Percentiles rank a stretch among this genome's conserved stretches.
phyloP scores from a whole-genome alignment of 257 asterid genomes.

The Solanum gandarillasii region DNA sequence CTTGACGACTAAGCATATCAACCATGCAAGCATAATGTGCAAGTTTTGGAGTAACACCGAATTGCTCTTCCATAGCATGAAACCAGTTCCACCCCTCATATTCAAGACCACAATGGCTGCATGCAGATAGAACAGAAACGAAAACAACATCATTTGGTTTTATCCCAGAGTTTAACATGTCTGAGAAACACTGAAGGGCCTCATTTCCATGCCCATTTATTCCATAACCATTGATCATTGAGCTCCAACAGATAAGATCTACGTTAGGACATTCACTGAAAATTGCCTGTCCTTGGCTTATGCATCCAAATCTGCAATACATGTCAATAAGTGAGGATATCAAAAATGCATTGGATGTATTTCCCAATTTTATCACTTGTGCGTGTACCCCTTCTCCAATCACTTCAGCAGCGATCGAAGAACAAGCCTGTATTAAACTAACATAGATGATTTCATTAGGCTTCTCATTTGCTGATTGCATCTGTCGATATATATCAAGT shows the following conservation, averaged over 20 bases:
- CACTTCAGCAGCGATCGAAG: slow-evolving; percentile 26
- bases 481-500: slow-evolving; percentile 30
- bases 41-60: slow-evolving; percentile 43
- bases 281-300: slow-evolving; percentile 36
- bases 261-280: slow-evolving; percentile 33
- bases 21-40: slow-evolving; percentile 88
- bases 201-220: slow-evolving; percentile 65
- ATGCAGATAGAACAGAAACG: slow-evolving; percentile 62
- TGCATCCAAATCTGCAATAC: slow-evolving; percentile 68
- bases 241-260: slow-evolving; percentile 88
- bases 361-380: slow-evolving; percentile 35
- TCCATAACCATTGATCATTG: slow-evolving; percentile 81
- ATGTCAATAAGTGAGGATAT: slow-evolving; percentile 50
- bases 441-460: slow-evolving; percentile 61
- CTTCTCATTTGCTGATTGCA: slow-evolving; percentile 47
- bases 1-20: slow-evolving; percentile 85
- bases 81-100: slow-evolving; percentile 88
- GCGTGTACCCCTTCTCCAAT: slow-evolving; percentile 56
- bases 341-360: slow-evolving; percentile 35
- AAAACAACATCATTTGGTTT: slow-evolving; percentile 64
- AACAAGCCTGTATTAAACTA: slow-evolving; percentile 53
- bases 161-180: slow-evolving; percentile 47
- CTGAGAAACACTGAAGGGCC: slow-evolving; percentile 53
- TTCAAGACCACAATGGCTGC: slow-evolving; percentile 80
- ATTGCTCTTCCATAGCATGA: slow-evolving; percentile 43